A percentile compares a stretch with the other conserved stretches of the same genome.
These are phyloP conservation scores for Darksidea phi DNA, from an alignment of 495 filamentous ascomycete genomes.

Conservation along the genomic window DNA sequence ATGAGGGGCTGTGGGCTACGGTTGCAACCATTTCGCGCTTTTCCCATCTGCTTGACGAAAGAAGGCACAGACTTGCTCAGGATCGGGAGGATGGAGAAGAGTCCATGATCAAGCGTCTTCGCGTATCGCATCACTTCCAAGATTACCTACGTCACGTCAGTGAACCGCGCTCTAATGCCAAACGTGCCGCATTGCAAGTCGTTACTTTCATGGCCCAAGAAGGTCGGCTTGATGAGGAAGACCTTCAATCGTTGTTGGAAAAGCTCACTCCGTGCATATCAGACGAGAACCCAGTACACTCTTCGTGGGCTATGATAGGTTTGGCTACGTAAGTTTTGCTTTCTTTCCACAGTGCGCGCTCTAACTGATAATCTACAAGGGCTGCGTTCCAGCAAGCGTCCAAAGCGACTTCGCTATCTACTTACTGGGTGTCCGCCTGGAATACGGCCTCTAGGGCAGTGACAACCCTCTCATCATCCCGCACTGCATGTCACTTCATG, in stretches of 20 bases:
- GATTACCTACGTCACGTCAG: constrained; percentile 56
- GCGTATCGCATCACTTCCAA: constrained; percentile 47
- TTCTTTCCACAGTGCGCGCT: constrained; percentile 38
- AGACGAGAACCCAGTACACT: constrained; percentile 55
- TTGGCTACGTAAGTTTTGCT: constrained; percentile 43
- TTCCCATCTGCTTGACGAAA: constrained; percentile 28
- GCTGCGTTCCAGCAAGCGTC: constrained; percentile 49
- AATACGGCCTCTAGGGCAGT: constrained; percentile 68
- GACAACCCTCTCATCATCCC: constrained; percentile 66
- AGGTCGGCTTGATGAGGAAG: constrained; percentile 47
- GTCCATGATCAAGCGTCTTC: constrained; percentile 58
- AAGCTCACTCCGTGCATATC: constrained; percentile 52
- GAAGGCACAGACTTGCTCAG: constrained; percentile 18
- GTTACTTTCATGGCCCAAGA: constrained; percentile 65
- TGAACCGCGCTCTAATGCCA: constrained; percentile 27
- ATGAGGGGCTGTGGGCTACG: constrained; percentile 31
- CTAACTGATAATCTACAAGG: constrained; percentile 42
- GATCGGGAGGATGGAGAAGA: constrained; percentile 32
- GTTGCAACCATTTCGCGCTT: constrained; percentile 28
- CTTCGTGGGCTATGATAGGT: constrained; percentile 59
- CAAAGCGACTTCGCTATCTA: constrained; percentile 39
- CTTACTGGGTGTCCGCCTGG: constrained; percentile 71
- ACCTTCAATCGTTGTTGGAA: constrained; percentile 46
- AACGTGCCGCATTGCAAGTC: constrained; percentile 65
- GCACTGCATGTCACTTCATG: constrained; percentile 78